A percentile compares a stretch with the other conserved stretches of the same genome.
Evolutionary conservation across 768 basidiomycete species (phyloP).

Genomic region (Boletus rubescentipes): DNA sequence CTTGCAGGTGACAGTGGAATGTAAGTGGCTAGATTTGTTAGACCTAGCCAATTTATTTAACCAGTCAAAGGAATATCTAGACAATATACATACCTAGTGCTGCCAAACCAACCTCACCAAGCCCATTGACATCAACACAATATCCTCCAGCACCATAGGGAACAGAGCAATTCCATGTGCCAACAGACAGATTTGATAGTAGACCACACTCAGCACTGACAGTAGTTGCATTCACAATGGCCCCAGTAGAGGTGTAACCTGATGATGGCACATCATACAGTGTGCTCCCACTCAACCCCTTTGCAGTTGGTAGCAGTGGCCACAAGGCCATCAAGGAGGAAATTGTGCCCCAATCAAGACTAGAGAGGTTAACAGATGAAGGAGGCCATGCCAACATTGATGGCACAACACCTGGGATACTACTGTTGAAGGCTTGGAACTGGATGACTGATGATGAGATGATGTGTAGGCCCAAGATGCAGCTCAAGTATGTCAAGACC

Average conservation of each 20-base stretch:
- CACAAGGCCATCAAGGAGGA: background rate
- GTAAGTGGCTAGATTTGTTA: too few relatives aligned
- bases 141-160: too few relatives aligned
- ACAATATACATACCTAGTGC: background rate
- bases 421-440: conserved; percentile 16
- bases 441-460: conserved; percentile 23
- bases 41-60: too few relatives aligned
- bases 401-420: background rate
- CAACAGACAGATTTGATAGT: conserved; percentile 4
- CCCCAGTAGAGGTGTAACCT: background rate
- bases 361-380: background rate
- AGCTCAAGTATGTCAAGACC: conserved; percentile 14
- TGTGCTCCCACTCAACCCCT: conserved; percentile 10
- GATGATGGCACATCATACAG: conserved; percentile 18
- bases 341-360: background rate
- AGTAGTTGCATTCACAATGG: conserved; percentile 17
- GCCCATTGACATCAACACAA: conserved; percentile 5
- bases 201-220: conserved; percentile 17
- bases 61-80: background rate
- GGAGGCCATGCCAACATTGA: conserved; percentile 3
- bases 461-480: conserved; percentile 22
- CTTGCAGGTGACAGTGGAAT: too few relatives aligned
- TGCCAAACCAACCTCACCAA: background rate
- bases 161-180: background rate
- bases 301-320: conserved; percentile 3